Base-by-base conservation (phyloP, 495 filamentous ascomycete genomes). In the Podospora bellae-mahoneyi region DNA sequence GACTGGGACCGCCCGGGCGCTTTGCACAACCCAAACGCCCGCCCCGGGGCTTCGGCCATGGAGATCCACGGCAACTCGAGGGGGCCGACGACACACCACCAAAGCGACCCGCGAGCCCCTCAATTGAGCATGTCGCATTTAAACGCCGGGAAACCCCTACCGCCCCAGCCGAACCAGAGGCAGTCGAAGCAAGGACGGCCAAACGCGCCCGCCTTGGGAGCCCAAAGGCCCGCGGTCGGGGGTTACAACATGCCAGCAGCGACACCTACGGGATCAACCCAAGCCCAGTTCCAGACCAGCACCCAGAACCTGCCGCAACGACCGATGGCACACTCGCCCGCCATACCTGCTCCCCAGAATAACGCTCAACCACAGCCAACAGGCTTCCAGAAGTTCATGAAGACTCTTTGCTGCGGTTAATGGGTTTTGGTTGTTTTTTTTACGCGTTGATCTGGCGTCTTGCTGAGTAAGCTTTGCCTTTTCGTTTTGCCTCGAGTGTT, bases 131-230 rank as follows among this genome's bases (percentile, higher is more conserved):
- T 88, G 74, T 90, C 89, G 81, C 95, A 93, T 92, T 94, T 99
- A 91, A 96, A 99, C 89, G 92, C 92, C 82, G 90, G 87, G 86
- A 90, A 91, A 84, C 93, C 89, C 88, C 91, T 91, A 83, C 92
- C 92, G 83, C 91, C 64, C 18, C 71, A 68, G 68, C 34, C 90
- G 78, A 90, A 87, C 80, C 92, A 91, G 79, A 87, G 85, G 87
- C 88, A 86, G 86, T 88, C 86, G 82, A 93, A 91, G 85, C 89
- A 87, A 86, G 89, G 92, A 80, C 90, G 90, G 84, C 89, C 81
- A 93, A 94, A 87, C 91, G 91, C 81, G 75, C 82, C 82, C 82
- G 87, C 84, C 77, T 85, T 87, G 86, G 86, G 84, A 80, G 84
- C 87, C 71, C 94, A 93, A 81, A 92, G 91, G 84, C 84, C 84